phyloP scores from a whole-genome alignment of 2,329 filamentous ascomycete species.

The Whalleya microplaca region DNA sequence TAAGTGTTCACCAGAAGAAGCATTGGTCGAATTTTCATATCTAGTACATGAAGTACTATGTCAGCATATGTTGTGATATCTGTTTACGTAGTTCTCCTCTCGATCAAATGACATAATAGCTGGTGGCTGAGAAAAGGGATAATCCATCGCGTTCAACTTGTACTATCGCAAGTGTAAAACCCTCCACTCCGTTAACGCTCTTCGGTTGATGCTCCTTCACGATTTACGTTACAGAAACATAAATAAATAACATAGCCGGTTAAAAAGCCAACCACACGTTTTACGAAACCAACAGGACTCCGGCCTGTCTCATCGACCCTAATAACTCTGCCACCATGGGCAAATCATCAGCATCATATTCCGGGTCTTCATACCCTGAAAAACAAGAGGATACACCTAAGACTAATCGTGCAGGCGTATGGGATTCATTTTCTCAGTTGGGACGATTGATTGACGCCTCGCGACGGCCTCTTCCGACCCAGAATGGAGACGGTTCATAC shows the following conservation, averaged over 20 bases:
- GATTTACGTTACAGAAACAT: background rate
- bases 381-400: constrained; percentile 26
- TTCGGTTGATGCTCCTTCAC: background rate
- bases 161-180: background rate
- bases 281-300: constrained; percentile 13
- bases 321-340: constrained; percentile 19
- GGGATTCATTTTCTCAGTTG: constrained; percentile 39
- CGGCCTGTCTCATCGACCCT: constrained; percentile 11
- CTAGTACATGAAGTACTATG: background rate
- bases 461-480: constrained; percentile 63
- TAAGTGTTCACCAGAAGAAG: too few species aligned
- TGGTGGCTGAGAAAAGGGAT: too few species aligned
- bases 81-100: too few species aligned
- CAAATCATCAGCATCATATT: constrained; percentile 14
- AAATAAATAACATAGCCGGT: constrained; percentile 17
- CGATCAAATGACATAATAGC: background rate
- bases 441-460: constrained; percentile 50
- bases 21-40: background rate
- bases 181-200: background rate
- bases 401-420: constrained; percentile 39
- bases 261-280: constrained; percentile 15
- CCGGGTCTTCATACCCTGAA: constrained; percentile 24
- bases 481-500: constrained; percentile 67
- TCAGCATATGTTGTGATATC: too few species aligned
- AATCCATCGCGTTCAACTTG: background rate